A percentile compares a stretch with the other conserved stretches of the same genome.
Conservation (phyloP, 192 early-diverging fungal genomes). For the Coemansia sp. region DNA sequence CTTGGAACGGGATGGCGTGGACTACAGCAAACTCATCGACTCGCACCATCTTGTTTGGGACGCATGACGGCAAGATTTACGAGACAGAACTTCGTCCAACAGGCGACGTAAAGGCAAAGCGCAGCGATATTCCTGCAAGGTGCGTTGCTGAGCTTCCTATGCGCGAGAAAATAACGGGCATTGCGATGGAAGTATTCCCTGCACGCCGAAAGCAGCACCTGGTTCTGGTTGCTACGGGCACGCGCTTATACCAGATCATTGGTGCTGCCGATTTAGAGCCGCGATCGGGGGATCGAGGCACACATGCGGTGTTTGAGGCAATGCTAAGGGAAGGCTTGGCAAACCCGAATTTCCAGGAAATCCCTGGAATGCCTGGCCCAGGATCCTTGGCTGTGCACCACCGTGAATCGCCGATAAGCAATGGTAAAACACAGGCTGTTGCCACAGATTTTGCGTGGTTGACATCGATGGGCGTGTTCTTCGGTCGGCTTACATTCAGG, state of each 20-base stretch:
- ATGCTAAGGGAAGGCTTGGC: conserved; percentile 73
- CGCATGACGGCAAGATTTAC: conserved; percentile 82
- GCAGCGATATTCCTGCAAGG: conserved; percentile 75
- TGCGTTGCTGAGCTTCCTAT: conserved; percentile 64
- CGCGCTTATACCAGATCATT: conserved; percentile 89
- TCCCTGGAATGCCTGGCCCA: conserved; percentile 56
- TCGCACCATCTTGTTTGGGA: conserved; percentile 80
- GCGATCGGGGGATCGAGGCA: conserved; percentile 45
- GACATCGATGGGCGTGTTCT: conserved; percentile 85
- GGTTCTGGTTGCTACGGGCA: conserved; percentile 79
- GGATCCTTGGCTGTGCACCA: conserved; percentile 43
- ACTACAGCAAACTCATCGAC: conserved; percentile 59
- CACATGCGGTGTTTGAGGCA: conserved; percentile 68
- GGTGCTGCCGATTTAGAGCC: conserved; percentile 59
- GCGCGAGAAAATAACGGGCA: conserved; percentile 72
- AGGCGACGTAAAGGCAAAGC: conserved; percentile 80
- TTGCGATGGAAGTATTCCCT: conserved; percentile 82
- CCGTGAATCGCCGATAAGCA: conserved; percentile 12
- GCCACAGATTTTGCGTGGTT: conserved; percentile 83
- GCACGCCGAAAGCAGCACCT: conserved; percentile 71
- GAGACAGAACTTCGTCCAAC: conserved; percentile 88
- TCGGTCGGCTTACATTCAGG: conserved; percentile 78
- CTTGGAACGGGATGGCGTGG: conserved; percentile 74
- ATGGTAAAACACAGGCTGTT: conserved; percentile 16
- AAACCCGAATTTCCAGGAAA: conserved; percentile 65